Evolutionary conservation across 345 rosid genomes (phyloP).

Genomic region (Lepidium africanum): DNA sequence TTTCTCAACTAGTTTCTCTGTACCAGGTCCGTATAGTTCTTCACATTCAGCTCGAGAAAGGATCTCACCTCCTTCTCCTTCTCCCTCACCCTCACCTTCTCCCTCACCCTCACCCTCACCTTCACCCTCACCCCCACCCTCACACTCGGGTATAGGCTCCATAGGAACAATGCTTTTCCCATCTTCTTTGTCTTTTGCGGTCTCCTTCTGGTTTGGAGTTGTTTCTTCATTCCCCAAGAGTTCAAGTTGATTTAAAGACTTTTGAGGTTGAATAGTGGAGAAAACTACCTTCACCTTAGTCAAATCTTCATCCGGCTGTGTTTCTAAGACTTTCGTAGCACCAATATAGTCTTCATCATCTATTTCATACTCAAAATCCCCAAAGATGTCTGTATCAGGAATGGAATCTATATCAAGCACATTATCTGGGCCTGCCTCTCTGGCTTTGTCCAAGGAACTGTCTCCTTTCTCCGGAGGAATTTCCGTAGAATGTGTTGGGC

Average conservation of each 20-base stretch:
- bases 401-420: conserved; percentile 51
- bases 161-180: conserved; percentile 24
- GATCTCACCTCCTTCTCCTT: conserved; percentile 33
- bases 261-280: conserved; percentile 51
- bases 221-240: conserved; percentile 25
- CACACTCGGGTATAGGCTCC: conserved; percentile 35
- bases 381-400: conserved; percentile 70
- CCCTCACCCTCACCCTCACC: conserved; percentile 39
- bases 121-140: conserved; percentile 19
- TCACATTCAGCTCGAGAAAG: conserved; percentile 75
- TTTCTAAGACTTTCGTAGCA: conserved; percentile 37
- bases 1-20: conserved; percentile 52
- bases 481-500: conserved; percentile 43
- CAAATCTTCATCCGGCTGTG: conserved; percentile 41
- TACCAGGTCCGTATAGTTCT: conserved; percentile 83
- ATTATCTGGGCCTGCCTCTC: conserved; percentile 50
- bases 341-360: conserved; percentile 83
- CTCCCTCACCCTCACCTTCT: background rate
- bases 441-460: conserved; percentile 23
- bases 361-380: conserved; percentile 79
- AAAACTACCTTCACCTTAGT: conserved; percentile 68
- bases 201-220: conserved; percentile 15
- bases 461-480: conserved; percentile 29
- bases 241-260: conserved; percentile 24
- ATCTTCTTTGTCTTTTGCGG: conserved; percentile 26